Conservation (phyloP, 2,329 filamentous ascomycete species). For the Incumbomyces lentus region DNA sequence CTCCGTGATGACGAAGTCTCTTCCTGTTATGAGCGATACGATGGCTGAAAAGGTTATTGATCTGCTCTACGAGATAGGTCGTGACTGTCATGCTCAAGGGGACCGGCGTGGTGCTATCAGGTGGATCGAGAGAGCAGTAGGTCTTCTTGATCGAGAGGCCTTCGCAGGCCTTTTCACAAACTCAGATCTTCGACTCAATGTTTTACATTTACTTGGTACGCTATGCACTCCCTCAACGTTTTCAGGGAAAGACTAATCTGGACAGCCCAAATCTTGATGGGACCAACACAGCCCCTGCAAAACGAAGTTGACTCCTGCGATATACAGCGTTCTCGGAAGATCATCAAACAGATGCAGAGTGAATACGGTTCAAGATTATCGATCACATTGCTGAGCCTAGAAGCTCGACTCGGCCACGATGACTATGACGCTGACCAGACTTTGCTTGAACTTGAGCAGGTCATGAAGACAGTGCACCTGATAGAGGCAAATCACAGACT, state of each 20-base stretch:
- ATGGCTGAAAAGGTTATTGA: constrained; percentile 54
- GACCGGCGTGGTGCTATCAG: constrained; percentile 40
- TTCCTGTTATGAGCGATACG: constrained; percentile 34
- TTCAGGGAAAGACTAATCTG: too few relatives aligned
- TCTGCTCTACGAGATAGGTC: constrained; percentile 63
- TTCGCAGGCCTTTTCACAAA: constrained; percentile 49
- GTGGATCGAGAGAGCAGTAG: constrained; percentile 64
- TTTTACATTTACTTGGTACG: constrained; percentile 55
- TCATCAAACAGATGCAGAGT: background rate
- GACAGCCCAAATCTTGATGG: too few relatives aligned
- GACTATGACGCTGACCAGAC: constrained; percentile 31
- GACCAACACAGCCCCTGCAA: background rate
- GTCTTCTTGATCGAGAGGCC: constrained; percentile 48
- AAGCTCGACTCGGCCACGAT: constrained; percentile 43
- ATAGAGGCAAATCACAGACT: constrained; percentile 55
- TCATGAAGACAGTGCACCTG: constrained; percentile 51
- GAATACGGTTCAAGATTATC: constrained; percentile 55
- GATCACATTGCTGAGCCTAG: constrained; percentile 58
- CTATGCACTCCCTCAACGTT: too few relatives aligned
- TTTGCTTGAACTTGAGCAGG: constrained; percentile 35
- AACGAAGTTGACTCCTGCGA: background rate
- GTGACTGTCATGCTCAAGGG: constrained; percentile 39
- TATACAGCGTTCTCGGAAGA: background rate
- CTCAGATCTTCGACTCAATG: constrained; percentile 53
- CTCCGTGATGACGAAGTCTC: constrained; percentile 40